Evolutionary conservation across 768 basidiomycete species (phyloP).

Genomic region (Tylopilus sp.): DNA sequence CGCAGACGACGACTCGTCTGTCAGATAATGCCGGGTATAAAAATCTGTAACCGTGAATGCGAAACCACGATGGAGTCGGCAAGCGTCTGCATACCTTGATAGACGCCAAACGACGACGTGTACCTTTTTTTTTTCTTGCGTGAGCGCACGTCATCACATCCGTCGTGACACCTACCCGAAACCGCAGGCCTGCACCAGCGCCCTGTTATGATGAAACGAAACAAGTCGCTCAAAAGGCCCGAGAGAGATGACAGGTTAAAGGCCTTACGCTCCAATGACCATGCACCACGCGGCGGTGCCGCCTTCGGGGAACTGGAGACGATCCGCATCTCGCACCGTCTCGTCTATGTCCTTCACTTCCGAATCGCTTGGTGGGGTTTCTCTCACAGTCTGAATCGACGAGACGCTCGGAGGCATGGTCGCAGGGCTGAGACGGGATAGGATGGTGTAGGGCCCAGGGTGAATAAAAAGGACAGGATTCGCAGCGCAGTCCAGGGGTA

Average conservation of each 20-base stretch:
- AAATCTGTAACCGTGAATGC: slow-evolving; percentile 29
- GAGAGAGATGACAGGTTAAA: neutral
- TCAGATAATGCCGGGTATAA: slow-evolving; percentile 36
- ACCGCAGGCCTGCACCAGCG: slow-evolving; percentile 31
- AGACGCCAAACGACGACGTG: slow-evolving; percentile 37
- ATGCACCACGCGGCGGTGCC: slow-evolving; percentile 25
- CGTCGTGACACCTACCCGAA: slow-evolving; percentile 26
- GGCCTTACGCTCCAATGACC: slow-evolving; percentile 21
- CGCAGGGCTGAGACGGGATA: neutral
- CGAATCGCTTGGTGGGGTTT: neutral
- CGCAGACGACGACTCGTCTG: slow-evolving; percentile 30
- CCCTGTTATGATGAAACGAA: slow-evolving; percentile 14
- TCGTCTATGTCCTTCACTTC: neutral
- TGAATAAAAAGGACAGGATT: neutral
- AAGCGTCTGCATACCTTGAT: slow-evolving; percentile 30
- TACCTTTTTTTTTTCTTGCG: slow-evolving; percentile 23
- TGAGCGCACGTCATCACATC: neutral
- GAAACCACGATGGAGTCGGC: neutral
- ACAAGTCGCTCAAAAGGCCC: neutral
- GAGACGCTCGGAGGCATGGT: slow-evolving; percentile 9
- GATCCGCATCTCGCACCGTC: neutral
- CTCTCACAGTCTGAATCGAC: neutral
- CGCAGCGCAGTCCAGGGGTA: neutral
- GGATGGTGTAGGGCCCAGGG: neutral
- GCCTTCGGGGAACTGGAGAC: slow-evolving; percentile 26